Evolutionary conservation across 139 green algal species (phyloP).

Genomic region (Asterochloris sp.): DNA sequence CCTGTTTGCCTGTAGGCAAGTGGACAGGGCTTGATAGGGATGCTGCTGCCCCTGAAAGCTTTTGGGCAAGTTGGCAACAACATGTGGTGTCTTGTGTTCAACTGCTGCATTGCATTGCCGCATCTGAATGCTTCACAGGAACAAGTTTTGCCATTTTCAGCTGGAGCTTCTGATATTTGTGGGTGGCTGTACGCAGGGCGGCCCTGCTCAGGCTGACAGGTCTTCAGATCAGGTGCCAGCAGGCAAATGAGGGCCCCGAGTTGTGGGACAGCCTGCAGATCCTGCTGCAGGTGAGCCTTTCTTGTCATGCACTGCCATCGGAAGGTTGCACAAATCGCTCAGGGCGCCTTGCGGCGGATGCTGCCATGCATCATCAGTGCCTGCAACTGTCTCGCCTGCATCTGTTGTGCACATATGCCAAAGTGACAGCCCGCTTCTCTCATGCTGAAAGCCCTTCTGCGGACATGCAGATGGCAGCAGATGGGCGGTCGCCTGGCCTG

Average conservation of each 20-base stretch:
- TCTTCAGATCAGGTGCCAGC: conserved; percentile 1
- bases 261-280: background rate
- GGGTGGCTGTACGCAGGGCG: background rate
- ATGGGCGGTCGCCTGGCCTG: background rate
- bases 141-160: background rate
- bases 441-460: background rate
- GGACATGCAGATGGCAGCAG: conserved; percentile 15
- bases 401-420: background rate
- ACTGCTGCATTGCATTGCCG: no score
- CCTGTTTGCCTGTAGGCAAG: conserved; percentile 7
- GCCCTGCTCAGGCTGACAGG: conserved; percentile 15
- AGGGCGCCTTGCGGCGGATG: background rate
- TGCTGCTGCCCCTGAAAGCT: background rate
- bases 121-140: background rate
- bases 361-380: background rate
- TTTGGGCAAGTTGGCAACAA: background rate
- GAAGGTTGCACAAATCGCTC: background rate
- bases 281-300: conserved; percentile 16
- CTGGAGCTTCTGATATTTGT: background rate
- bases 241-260: background rate
- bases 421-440: background rate
- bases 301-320: background rate
- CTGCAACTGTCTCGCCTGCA: background rate
- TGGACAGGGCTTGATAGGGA: no score
- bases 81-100: no score